phyloP scores from a whole-genome alignment of 1,139 yeast species.

The Scheffersomyces insectosa region DNA sequence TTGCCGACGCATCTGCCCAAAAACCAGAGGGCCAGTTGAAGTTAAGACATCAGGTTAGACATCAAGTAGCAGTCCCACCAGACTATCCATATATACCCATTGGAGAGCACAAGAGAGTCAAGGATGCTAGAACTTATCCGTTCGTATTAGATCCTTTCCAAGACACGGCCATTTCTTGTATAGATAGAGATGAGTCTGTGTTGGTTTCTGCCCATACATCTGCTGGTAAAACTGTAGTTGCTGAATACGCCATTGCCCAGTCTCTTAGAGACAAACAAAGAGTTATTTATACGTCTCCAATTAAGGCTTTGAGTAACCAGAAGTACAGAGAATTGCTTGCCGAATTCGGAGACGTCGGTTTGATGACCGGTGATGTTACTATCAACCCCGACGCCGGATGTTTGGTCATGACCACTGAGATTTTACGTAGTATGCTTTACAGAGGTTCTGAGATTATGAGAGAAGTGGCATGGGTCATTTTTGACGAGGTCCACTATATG shows the following conservation, averaged over 20 bases:
- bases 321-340: constrained; percentile 91
- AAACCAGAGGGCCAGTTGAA: constrained; percentile 55
- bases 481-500: constrained; percentile 96
- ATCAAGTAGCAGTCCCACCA: constrained; percentile 96
- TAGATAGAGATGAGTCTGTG: constrained; percentile 93
- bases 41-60: constrained; percentile 90
- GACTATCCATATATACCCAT: constrained; percentile 86
- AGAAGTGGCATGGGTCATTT: constrained; percentile 95
- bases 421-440: constrained; percentile 87
- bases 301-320: constrained; percentile 94
- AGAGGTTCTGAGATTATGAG: constrained; percentile 94
- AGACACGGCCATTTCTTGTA: constrained; percentile 91
- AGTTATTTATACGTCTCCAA: constrained; percentile 96
- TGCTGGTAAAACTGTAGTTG: constrained; percentile 98
- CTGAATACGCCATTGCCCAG: constrained; percentile 98
- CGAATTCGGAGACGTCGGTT: constrained; percentile 94
- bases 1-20: constrained; percentile 29
- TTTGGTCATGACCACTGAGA: constrained; percentile 97
- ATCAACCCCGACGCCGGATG: constrained; percentile 97
- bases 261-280: constrained; percentile 87
- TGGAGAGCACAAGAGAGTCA: constrained; percentile 71
- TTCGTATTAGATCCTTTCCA: constrained; percentile 94
- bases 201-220: constrained; percentile 98
- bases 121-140: constrained; percentile 87
- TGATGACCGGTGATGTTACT: constrained; percentile 97